A percentile compares a stretch with the other conserved stretches of the same genome.
Conservation (phyloP, 345 rosid species). For the Corymbia maculata region DNA sequence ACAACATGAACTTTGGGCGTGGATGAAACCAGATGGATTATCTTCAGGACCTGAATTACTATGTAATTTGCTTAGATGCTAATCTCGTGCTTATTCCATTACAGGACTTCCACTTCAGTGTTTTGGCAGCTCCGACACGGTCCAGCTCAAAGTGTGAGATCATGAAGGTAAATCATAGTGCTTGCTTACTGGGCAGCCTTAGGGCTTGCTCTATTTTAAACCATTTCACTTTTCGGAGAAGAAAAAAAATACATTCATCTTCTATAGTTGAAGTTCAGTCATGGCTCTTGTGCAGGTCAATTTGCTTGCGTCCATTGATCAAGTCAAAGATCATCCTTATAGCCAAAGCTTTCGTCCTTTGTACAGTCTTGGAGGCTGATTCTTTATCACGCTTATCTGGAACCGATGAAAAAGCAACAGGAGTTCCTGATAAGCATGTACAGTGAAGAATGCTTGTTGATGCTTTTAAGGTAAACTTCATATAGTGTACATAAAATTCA, state of each 20-base stretch:
- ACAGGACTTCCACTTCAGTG: slow-evolving; percentile 46
- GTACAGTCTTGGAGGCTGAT: slow-evolving; percentile 26
- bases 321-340: slow-evolving; percentile 4
- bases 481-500: neutral
- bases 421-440: neutral
- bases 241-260: neutral
- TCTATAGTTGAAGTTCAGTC: neutral
- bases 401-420: neutral
- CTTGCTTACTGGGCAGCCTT: neutral
- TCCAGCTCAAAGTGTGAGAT: slow-evolving; percentile 32
- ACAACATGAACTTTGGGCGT: neutral
- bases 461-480: neutral
- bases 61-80: neutral
- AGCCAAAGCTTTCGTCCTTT: slow-evolving; percentile 6
- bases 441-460: neutral
- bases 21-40: neutral
- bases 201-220: neutral
- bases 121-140: slow-evolving; percentile 17
- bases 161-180: slow-evolving; percentile 17
- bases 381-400: neutral
- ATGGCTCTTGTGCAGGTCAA: slow-evolving; percentile 25
- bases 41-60: neutral
- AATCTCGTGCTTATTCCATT: neutral
- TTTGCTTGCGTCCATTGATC: slow-evolving; percentile 22
- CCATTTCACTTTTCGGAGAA: neutral